phyloP scores from a whole-genome alignment of 495 filamentous ascomycete genomes.

The Monascus purpureus region DNA sequence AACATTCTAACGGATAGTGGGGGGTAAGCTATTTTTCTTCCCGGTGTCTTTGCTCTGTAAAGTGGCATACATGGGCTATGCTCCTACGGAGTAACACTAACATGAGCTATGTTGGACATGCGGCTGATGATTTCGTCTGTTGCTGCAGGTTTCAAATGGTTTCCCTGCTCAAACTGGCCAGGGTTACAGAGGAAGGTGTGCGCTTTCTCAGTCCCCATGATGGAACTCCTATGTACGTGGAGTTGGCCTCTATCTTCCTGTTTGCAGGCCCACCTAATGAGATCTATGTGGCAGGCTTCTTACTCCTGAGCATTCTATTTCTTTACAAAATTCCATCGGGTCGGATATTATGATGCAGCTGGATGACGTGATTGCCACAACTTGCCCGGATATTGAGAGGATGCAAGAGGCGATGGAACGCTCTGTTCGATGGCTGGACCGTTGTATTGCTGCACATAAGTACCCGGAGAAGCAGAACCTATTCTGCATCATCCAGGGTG shows the following conservation, averaged over 20 bases:
- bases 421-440: conserved; percentile 95
- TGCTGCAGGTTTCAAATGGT: conserved; percentile 88
- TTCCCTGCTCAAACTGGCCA: conserved; percentile 82
- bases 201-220: conserved; percentile 91
- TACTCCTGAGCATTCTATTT: conserved; percentile 93
- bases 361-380: conserved; percentile 93
- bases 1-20: conserved; percentile 96
- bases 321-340: conserved; percentile 91
- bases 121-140: no score
- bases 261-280: no score
- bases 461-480: conserved; percentile 77
- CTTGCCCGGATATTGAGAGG: conserved; percentile 69
- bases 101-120: no score
- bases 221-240: conserved; percentile 75
- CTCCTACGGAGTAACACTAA: no score
- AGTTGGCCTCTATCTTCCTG: no score
- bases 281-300: conserved; percentile 46
- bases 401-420: conserved; percentile 94
- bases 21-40: conserved; percentile 49
- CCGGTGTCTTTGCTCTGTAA: not conserved
- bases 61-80: no score
- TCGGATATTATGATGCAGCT: conserved; percentile 99
- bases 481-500: conserved; percentile 98
- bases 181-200: conserved; percentile 89
- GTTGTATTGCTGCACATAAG: conserved; percentile 84